Base-by-base conservation (phyloP, 306 rosid genomes). In the Trifolium subterraneum region DNA sequence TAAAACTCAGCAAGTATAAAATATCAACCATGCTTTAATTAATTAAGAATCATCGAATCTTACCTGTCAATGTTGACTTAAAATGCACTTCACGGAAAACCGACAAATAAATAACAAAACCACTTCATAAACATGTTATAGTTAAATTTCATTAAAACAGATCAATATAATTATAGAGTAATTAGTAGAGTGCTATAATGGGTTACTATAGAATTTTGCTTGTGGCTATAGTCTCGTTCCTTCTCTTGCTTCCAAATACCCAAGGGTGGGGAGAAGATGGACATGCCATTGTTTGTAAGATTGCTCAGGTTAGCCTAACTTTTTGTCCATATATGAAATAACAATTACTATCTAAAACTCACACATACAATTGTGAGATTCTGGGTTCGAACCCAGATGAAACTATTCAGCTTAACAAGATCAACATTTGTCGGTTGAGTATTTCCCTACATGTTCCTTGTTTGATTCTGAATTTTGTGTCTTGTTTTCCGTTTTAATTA, bases 241-340 rank as follows among this genome's bases (percentile, higher is more conserved):
- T 87, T 58, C 79, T 92, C 67, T 72, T 87, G 31, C 59, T 86
- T 74, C 92, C 87, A 61, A 77, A 63, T 2, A 50, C 66, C 42
- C 79, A 65, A 61, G 96, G 88, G 0, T 93, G 97, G 98, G 93
- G 98, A 61, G 71, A 64, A 0, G 93, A 89, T 10, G 98, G 98
- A 5, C 98, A 93, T 70, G 56, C 73, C 74, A 74, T 84, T 35
- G 48, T 86, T 58, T 93, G 98, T 44, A 86, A 71, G 80, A 86
- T 93, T 64, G 98, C 97, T 66, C 98, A 89, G 90, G 97, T 86
- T 19, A 47, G 11, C 47, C 23, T 27, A 54, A 14, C 5, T 51
- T 18, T 11, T 11, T 27, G 31, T 29, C 0, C 6, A 1, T 29
- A 29, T 6, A 4, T 29, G 33, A 29, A 4, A 4, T 29, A 0